Percentiles rank a stretch among this genome's conserved stretches.
Evolutionary conservation across 208 protist genomes (phyloP).

Genomic region (Naegleria fowleri): DNA sequence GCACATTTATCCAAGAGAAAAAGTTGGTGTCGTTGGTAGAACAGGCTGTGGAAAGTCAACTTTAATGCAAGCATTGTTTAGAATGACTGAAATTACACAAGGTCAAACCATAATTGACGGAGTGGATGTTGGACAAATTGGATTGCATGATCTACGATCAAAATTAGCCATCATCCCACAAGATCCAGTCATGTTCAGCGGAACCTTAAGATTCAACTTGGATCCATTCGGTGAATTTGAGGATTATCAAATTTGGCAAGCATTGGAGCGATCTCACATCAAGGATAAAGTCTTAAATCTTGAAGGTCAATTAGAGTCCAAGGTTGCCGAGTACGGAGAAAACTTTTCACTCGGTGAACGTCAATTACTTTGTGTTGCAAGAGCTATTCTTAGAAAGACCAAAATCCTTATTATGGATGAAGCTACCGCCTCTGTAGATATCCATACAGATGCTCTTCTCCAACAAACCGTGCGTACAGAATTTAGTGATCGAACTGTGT

Average conservation of each 20-base stretch:
- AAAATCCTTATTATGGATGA: constrained; percentile 91
- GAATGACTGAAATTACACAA: neutral
- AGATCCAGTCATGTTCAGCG: constrained; percentile 88
- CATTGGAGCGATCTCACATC: constrained; percentile 43
- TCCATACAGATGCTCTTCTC: constrained; percentile 40
- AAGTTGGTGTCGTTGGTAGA: constrained; percentile 53
- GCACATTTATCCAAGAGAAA: constrained; percentile 54
- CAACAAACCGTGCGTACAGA: constrained; percentile 62
- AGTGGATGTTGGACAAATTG: constrained; percentile 70
- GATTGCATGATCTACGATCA: constrained; percentile 75
- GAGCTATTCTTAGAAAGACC: constrained; percentile 80
- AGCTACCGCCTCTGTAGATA: constrained; percentile 73
- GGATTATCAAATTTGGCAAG: constrained; percentile 59
- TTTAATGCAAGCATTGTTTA: constrained; percentile 33
- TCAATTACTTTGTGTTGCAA: constrained; percentile 89
- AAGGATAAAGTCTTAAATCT: neutral
- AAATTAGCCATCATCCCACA: constrained; percentile 95
- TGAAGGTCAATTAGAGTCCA: constrained; percentile 36
- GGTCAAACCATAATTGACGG: constrained; percentile 63
- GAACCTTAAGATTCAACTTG: constrained; percentile 87
- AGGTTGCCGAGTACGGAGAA: constrained; percentile 59
- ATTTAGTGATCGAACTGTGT: constrained; percentile 75
- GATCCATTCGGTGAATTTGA: constrained; percentile 63
- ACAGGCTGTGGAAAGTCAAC: constrained; percentile 57
- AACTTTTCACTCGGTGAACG: constrained; percentile 89